Evolutionary conservation across 148 eudicot genomes (phyloP), one percentile per base, ranked within the genome.

Genomic region (Suaeda aralocaspica): DNA sequence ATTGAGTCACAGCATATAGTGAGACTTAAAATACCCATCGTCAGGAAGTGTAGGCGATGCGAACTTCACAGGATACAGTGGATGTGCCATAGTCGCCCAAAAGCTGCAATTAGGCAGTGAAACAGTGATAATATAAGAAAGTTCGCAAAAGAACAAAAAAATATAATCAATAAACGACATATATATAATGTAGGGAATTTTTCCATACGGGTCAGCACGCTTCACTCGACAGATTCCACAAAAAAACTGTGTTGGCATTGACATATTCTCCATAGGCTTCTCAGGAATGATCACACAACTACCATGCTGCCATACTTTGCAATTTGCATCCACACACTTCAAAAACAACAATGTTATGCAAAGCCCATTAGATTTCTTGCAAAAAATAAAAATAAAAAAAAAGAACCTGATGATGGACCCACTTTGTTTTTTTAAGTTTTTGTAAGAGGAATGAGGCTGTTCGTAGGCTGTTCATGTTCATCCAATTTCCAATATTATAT

Each of bases 201-300:
- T n/a, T 62, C 86, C 98, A 79, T 86, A 93, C 98, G 98, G 98
- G 59, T 93, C 98, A 80, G 98, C 90, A 16, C 96, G 89, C 79
- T 69, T 81, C 67, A 90, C 71, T 75, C 98, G 82, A 76, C 98
- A 93, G 15, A 82, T 69, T 78, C 90, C 96, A 77, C 98, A 88
- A 67, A 88, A 80, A 60, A 74, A 77, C 42, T 72, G 85, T 3
- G 82, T 75, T 46, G 88, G 85, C 36, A 48, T 36, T 69, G 85
- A 31, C 71, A 72, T 76, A 64, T 80, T 81, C 63, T 87, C 88
- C 70, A 76, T 74, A 33, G 78, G 82, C 79, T 86, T 83, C 62
- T 90, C 95, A 29, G 86, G 81, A 41, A 84, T 73, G 71, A 93
- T 64, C 72, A 85, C 95, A 79, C 98, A 93, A 30, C 65, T 49